These are phyloP conservation scores for Limonium bicolor DNA, from an alignment of 148 eudicot species.

Conservation along the genomic window DNA sequence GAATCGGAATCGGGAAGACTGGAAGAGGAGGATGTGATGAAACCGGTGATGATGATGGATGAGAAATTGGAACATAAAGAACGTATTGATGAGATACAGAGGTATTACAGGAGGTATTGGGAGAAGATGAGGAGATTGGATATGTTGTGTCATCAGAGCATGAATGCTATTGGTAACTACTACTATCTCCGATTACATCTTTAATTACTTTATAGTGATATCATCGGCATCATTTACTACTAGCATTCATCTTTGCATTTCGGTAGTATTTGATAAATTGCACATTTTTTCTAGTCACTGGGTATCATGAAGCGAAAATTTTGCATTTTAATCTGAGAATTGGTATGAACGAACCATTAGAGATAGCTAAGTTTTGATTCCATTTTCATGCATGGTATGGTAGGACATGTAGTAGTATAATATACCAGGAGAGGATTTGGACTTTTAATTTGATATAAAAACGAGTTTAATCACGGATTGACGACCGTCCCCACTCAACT, in stretches of 20 bases:
- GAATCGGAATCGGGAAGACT: constrained; percentile 61
- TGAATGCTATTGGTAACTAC: constrained; percentile 80
- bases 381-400: no score
- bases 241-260: neutral
- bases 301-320: neutral
- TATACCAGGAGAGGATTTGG: no score
- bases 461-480: no score
- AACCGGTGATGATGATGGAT: constrained; percentile 62
- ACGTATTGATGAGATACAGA: constrained; percentile 53
- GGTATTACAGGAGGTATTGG: constrained; percentile 51
- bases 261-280: neutral
- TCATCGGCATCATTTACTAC: neutral
- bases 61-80: constrained; percentile 60
- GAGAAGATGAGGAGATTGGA: constrained; percentile 85
- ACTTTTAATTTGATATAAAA: no score
- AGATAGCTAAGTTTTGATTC: no score
- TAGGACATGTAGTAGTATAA: no score
- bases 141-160: constrained; percentile 69
- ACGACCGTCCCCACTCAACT: no score
- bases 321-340: no score
- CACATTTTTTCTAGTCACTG: neutral
- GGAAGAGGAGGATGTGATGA: constrained; percentile 57
- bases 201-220: neutral
- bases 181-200: neutral
- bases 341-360: no score